Evolutionary conservation across 805 yeast species (phyloP), one percentile per base, ranked within the genome.

Genomic region (Metschnikowia picachoensis): DNA sequence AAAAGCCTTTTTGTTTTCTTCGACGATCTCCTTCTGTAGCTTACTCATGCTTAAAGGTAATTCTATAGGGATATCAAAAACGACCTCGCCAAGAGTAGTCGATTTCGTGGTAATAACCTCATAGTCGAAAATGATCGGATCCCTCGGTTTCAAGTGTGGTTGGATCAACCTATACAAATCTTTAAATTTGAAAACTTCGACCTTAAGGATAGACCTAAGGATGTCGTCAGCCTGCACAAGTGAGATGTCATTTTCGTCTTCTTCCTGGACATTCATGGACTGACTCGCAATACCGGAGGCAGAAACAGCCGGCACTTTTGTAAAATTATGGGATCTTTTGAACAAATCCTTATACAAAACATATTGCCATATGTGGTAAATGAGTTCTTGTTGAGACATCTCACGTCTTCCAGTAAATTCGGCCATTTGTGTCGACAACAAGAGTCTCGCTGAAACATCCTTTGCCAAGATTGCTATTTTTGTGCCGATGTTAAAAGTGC

Each of bases 331-430:
- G 6, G 60, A 55, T 36, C 61, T 64, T 34, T 60, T 60, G 50
- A 70, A 64, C 60, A 88, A 67, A 52, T 81, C 78, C 61, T 85
- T 85, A 62, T 78, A 78, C 55, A 85, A 78, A 15, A 81, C 76
- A 60, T 88, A 89, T 63, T 85, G 89, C 89, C 95, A 89, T 32
- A 88, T 64, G 10, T 82, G 76, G 56, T 80, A 90, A 37, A 87
- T 84, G 38, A 88, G 81, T 46, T 88, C 96, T 48, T 92, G 95
- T 61, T 90, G 90, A 5, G 95, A 84, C 30, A 87, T 83, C 61
- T 88, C 95, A 27, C 74, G 69, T 31, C 80, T 75, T 17, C 97
- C 97, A 30, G 89, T 70, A 38, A 94, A 73, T 43, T 78, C 76
- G 4, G 91, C 73, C 64, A 94, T 67, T 27, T 60, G 82, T 10